Evolutionary conservation across 352 stramenopile genomes (phyloP).

Genomic region (Phytophthora fragariae): DNA sequence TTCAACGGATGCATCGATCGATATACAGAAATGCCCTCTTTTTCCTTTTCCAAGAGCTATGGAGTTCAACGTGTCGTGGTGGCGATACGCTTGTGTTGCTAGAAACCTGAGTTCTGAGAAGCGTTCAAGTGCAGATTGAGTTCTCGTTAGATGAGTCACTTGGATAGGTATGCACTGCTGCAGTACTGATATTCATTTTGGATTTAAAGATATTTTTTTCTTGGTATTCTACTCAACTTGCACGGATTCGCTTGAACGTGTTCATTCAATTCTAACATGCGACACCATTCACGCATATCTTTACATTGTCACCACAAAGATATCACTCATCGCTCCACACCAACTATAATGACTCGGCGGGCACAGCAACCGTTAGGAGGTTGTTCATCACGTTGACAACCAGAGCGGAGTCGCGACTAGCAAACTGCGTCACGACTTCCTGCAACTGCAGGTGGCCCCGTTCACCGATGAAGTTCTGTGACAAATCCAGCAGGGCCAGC

Average conservation of each 20-base stretch:
- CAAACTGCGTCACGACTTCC: slow-evolving; percentile 43
- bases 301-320: not conserved
- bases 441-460: slow-evolving; percentile 52
- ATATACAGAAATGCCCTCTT: not conserved
- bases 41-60: not conserved
- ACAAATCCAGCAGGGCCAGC: slow-evolving; percentile 40
- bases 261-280: not conserved
- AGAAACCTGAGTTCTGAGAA: not conserved
- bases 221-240: too few species aligned
- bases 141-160: too few species aligned
- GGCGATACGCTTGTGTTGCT: not conserved
- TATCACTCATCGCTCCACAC: too few species aligned
- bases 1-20: slow-evolving; percentile 9
- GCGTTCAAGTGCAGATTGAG: too few species aligned
- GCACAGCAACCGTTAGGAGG: slow-evolving; percentile 24
- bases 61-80: not conserved
- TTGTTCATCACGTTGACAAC: slow-evolving; percentile 50
- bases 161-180: too few species aligned
- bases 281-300: not conserved
- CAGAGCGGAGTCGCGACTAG: slow-evolving; percentile 24
- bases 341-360: slow-evolving; percentile 10
- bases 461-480: slow-evolving; percentile 71
- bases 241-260: too few species aligned
- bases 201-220: too few species aligned
- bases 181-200: too few species aligned